These are phyloP conservation scores for Aureobasidium sp. DNA, from an alignment of 2,329 filamentous ascomycete species.

Conservation along the genomic window DNA sequence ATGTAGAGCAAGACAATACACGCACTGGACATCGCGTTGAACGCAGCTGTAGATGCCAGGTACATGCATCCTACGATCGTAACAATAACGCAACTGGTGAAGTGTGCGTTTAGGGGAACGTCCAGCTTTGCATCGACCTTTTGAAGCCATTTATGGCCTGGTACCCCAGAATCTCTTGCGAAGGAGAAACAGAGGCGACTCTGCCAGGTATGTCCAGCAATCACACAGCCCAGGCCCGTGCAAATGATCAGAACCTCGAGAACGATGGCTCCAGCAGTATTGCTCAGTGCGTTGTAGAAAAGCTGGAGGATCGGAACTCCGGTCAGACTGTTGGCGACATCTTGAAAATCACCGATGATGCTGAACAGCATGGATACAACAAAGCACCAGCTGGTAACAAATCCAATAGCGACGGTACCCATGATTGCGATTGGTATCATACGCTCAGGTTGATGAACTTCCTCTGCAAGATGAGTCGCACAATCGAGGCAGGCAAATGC, in stretches of 20 bases:
- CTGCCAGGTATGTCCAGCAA: conserved; percentile 53
- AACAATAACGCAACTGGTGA: conserved; percentile 39
- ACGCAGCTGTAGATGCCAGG: conserved; percentile 34
- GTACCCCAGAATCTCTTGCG: conserved; percentile 45
- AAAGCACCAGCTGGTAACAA: conserved; percentile 44
- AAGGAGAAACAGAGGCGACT: conserved; percentile 48
- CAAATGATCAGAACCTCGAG: conserved; percentile 42
- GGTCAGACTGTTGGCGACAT: conserved; percentile 35
- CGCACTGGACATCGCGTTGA: conserved; percentile 40
- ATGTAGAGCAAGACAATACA: conserved; percentile 54
- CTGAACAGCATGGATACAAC: conserved; percentile 46
- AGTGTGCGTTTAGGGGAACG: conserved; percentile 41
- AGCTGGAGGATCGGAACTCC: conserved; percentile 43
- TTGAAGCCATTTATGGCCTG: conserved; percentile 36
- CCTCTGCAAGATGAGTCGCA: conserved; percentile 46
- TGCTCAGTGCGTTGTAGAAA: conserved; percentile 39
- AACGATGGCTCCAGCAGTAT: conserved; percentile 40
- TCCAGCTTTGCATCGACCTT: conserved; percentile 36
- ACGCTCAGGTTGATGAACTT: conserved; percentile 41
- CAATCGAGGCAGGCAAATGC: conserved; percentile 45
- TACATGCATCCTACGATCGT: conserved; percentile 42
- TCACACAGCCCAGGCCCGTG: conserved; percentile 60
- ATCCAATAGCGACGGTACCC: conserved; percentile 44
- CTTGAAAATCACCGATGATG: conserved; percentile 39
- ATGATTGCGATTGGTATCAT: conserved; percentile 47